These are phyloP conservation scores for Termitomyces sp. DNA, from an alignment of 768 basidiomycete genomes.

Conservation along the genomic window DNA sequence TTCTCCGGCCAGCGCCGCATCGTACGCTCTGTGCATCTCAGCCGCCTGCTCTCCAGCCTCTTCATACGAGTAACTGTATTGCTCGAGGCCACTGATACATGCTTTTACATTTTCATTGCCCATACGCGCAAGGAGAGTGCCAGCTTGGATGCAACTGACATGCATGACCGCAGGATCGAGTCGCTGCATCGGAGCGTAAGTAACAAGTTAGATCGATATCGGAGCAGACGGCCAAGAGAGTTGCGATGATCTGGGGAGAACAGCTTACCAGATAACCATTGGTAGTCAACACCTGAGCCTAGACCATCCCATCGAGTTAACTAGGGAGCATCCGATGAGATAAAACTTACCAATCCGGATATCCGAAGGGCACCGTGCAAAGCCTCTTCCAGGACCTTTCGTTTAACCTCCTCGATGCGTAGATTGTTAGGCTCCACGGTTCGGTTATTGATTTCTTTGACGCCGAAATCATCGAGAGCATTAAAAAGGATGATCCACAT, in stretches of 20 bases:
- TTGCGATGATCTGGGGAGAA: constrained; percentile 10
- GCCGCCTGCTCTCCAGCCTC: constrained; percentile 76
- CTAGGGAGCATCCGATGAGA: constrained; percentile 1
- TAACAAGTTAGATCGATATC: neutral
- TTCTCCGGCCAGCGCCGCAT: constrained; percentile 35
- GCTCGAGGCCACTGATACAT: constrained; percentile 81
- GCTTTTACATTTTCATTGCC: constrained; percentile 79
- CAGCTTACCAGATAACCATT: constrained; percentile 76
- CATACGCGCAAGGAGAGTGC: constrained; percentile 73
- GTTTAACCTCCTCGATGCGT: constrained; percentile 59
- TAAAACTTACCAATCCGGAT: constrained; percentile 67
- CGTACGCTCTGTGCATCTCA: constrained; percentile 56
- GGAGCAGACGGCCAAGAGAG: constrained; percentile 10
- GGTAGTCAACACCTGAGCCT: constrained; percentile 79
- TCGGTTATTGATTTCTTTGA: constrained; percentile 63
- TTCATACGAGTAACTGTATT: constrained; percentile 86
- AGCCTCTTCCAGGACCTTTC: constrained; percentile 76
- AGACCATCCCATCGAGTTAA: constrained; percentile 2
- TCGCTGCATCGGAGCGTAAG: constrained; percentile 35
- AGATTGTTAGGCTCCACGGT: constrained; percentile 31
- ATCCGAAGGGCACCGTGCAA: constrained; percentile 83
- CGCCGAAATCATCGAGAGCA: constrained; percentile 80
- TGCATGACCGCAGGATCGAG: constrained; percentile 89
- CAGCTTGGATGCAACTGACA: constrained; percentile 80
- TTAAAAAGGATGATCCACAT: constrained; percentile 86